Evolutionary conservation across 2,329 filamentous ascomycete species (phyloP), one percentile per base, ranked within the genome.

Genomic region (Phialemoniopsis sp.): DNA sequence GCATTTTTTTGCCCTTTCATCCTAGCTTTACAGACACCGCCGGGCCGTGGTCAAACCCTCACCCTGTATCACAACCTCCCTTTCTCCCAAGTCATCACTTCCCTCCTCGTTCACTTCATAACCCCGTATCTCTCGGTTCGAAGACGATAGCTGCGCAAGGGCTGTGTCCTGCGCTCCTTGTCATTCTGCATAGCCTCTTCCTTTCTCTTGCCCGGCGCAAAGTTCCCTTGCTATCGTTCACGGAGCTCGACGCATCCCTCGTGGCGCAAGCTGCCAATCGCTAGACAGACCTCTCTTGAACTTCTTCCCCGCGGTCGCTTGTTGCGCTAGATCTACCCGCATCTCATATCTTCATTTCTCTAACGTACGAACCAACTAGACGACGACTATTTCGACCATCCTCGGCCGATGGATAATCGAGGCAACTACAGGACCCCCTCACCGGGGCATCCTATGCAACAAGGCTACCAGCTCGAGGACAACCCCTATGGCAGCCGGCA

Each of bases 391-490:
- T 78, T 78, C 66, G 70, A 76, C 59, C 70, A 69, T 46, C 68
- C 48, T 38, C 52, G 51, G 32, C 51, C 65, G 43, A 82, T 82
- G 78, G 73, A 80, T 54, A 68, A 64, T 49, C 55, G 54, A 40
- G 73, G 71, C 50, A 26, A 26, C 21, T 72, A 75, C 60, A 79
- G 84, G 50, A 80, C 86, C 41, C 87, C 87, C 38, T 93, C 88
- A 34, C 87, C 88, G 28, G 84, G 80, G 36, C 83, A 87, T 49
- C 86, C 85, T 19, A 66, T 85, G 13, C 78, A 79, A 43, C 78
- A 84, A 51, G 79, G 82, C 48, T 95, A 95, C 60, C 87, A 94
- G 58, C 75, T 94, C 34, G 84, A 93, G 33, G 87, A 95, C 60
- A 78, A 82, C 48, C 80, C 82, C 8, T 90, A 88, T 57, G 72